phyloP scores from a whole-genome alignment of 805 yeast genomes.

The Candida vaughaniae region DNA sequence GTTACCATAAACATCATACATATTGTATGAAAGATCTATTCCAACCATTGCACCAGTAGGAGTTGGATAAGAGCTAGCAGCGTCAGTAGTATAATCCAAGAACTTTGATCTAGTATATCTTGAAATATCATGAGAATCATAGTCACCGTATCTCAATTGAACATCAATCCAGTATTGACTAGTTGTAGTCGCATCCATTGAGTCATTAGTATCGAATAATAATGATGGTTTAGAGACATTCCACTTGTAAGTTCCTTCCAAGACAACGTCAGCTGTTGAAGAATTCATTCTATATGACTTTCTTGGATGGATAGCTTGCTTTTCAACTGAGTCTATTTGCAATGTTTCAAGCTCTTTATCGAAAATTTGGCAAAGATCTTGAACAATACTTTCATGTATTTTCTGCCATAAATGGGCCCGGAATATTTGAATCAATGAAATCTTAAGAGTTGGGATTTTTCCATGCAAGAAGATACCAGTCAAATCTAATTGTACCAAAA shows the following conservation, averaged over 20 bases:
- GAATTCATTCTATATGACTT: slow-evolving; percentile 97
- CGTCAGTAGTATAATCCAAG: slow-evolving; percentile 89
- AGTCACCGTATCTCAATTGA: slow-evolving; percentile 94
- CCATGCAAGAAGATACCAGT: slow-evolving; percentile 98
- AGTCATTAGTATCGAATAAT: slow-evolving; percentile 68
- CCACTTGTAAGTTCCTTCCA: slow-evolving; percentile 79
- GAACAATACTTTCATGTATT: slow-evolving; percentile 92
- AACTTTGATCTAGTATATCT: slow-evolving; percentile 91
- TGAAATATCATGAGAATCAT: slow-evolving; percentile 94
- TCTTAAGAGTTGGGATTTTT: slow-evolving; percentile 94
- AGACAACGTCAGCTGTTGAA: slow-evolving; percentile 85
- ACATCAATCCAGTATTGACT: slow-evolving; percentile 93
- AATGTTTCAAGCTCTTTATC: slow-evolving; percentile 84
- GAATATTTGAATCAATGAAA: slow-evolving; percentile 92
- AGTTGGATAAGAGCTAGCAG: slow-evolving; percentile 81
- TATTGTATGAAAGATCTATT: slow-evolving; percentile 90
- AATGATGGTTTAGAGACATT: slow-evolving; percentile 78
- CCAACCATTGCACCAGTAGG: slow-evolving; percentile 91
- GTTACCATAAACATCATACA: slow-evolving; percentile 94
- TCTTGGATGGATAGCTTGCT: slow-evolving; percentile 93
- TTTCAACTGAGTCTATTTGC: slow-evolving; percentile 81
- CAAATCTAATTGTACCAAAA: slow-evolving; percentile 89
- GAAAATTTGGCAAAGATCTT: slow-evolving; percentile 87
- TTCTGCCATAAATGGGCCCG: slow-evolving; percentile 99
- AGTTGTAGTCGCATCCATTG: slow-evolving; percentile 54